Base-by-base conservation (phyloP, 768 basidiomycete genomes). In the Rickenella mellea region DNA sequence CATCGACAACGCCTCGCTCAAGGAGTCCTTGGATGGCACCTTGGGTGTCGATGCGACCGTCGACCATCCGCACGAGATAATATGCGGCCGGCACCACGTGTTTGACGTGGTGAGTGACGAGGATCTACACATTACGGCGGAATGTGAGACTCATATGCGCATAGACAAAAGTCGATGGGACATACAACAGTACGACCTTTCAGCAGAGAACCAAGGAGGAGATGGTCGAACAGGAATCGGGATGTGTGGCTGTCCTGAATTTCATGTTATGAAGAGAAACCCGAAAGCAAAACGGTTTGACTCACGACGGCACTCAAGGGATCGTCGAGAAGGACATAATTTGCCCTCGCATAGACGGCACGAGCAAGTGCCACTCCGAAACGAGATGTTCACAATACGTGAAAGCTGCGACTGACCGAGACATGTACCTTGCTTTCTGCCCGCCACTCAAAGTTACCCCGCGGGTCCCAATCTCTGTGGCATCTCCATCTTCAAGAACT, bases 221-320 rank as follows among this genome's bases (percentile, higher is more conserved):
- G 66, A 28, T 59, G 39, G 25, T 53, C 49, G 35, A 51, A 49
- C 17, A 56, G 42, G 24, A 42, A 43, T 26, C 55, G 48, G 15
- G 52, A 55, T 12, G 53, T 57, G 38, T 55, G 54, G 37, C 49
- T 50, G 37, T 55, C 54, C 46, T 47, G 88, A 40, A 10, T 30
- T 10, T 15, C 15, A 10, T 21, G 15, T 40, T 11, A 24, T 26
- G 37, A n/a, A 27, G 10, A 10, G 10, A 49, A 48, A n/a, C n/a
- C 15, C 20, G 42, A 21, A 3, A 89, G 22, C 87, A 72, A 40
- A 76, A 66, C 1, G 65, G 65, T 3, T 87, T 53, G n/a, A 64
- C 80, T 32, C 66, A 83, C 84, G 36, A 90, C 84, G 2, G 86
- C 86, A 48, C 85, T 86, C 27, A 90, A 60, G 4, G 84, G 83